Evolutionary conservation across 2,329 filamentous ascomycete species (phyloP).

Genomic region (Trichoderma citrinoviride): DNA sequence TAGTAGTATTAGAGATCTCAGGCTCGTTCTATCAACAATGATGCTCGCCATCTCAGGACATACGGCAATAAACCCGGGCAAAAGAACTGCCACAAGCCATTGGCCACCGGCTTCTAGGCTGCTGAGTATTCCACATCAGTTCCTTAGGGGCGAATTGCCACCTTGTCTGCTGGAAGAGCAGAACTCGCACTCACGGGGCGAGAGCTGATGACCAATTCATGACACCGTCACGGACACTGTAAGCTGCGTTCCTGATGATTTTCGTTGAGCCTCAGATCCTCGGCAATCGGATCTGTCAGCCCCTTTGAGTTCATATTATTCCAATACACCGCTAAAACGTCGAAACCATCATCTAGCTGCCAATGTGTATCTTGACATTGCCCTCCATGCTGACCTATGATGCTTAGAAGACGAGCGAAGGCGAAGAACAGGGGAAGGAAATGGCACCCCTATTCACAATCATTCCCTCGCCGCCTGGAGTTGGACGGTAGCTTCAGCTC

Average conservation of each 20-base stretch:
- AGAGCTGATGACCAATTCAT: neutral
- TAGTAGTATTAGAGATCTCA: too few species aligned
- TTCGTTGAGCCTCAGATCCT: constrained; percentile 13
- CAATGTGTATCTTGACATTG: neutral
- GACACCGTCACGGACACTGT: neutral
- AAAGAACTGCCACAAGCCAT: too few species aligned
- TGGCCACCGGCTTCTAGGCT: neutral
- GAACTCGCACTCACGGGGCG: neutral
- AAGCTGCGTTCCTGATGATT: neutral
- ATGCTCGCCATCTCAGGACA: neutral
- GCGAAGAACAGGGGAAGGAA: neutral
- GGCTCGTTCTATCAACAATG: neutral
- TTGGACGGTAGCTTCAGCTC: constrained; percentile 34
- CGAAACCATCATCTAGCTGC: neutral
- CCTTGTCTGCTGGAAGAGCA: neutral
- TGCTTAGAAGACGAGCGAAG: neutral
- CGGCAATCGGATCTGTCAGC: neutral
- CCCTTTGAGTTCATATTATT: neutral
- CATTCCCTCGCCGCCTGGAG: neutral
- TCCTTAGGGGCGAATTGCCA: neutral
- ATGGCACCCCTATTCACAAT: neutral
- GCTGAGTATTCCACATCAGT: neutral
- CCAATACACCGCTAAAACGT: neutral
- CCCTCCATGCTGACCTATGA: neutral
- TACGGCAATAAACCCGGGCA: neutral